A percentile compares a stretch with the other conserved stretches of the same genome.
Conservation (phyloP, 768 basidiomycete genomes). For the Wakefieldia striispora region DNA sequence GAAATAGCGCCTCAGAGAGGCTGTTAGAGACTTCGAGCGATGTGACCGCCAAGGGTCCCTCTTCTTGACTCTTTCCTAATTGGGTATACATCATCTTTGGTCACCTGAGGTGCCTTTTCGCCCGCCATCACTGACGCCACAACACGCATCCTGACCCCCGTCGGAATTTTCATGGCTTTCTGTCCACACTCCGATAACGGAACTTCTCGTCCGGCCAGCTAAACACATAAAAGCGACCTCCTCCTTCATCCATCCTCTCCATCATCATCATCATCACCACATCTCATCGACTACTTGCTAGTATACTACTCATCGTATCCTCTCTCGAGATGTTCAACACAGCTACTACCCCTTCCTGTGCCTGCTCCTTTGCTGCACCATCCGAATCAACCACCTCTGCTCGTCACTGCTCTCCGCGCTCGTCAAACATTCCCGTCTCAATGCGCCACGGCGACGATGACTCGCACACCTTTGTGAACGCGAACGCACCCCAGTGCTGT, state of each 20-base stretch:
- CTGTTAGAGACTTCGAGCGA: constrained; percentile 24
- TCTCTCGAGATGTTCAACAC: constrained; percentile 19
- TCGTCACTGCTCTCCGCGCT: constrained; percentile 5
- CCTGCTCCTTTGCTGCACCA: constrained; percentile 12
- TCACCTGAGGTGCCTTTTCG: constrained; percentile 32
- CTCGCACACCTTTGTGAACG: constrained; percentile 38
- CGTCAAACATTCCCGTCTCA: constrained; percentile 24
- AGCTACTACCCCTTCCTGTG: constrained; percentile 11
- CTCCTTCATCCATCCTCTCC: background rate
- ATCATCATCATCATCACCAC: constrained; percentile 1
- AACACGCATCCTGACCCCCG: constrained; percentile 34
- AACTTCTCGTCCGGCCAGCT: constrained; percentile 31
- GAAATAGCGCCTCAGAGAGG: constrained; percentile 26
- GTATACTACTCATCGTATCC: background rate
- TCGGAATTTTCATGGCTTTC: constrained; percentile 33
- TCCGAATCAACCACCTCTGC: constrained; percentile 4
- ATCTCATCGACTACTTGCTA: too few relatives aligned
- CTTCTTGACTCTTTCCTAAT: constrained; percentile 18
- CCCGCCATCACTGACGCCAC: constrained; percentile 38
- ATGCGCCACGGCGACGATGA: constrained; percentile 23
- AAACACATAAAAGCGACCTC: constrained; percentile 29
- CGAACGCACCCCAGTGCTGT: constrained; percentile 73
- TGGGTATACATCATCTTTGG: constrained; percentile 18
- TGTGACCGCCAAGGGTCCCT: constrained; percentile 31
- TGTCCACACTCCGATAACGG: constrained; percentile 37